These are phyloP conservation scores for Ceratocystis lukuohia DNA, from an alignment of 2,329 filamentous ascomycete genomes.

Conservation along the genomic window DNA sequence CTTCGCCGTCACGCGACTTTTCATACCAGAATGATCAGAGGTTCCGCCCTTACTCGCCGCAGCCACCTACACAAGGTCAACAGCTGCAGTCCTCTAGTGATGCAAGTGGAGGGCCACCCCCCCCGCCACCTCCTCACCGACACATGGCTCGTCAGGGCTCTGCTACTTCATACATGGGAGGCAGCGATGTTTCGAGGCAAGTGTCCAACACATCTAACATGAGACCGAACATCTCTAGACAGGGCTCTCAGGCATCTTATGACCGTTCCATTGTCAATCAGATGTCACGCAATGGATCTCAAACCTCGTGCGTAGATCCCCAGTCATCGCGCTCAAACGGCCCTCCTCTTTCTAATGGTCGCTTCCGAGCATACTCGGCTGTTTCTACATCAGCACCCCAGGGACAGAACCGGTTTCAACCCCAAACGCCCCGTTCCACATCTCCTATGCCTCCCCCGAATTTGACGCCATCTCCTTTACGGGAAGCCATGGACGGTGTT, in stretches of 20 bases:
- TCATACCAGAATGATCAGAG: conserved; percentile 25
- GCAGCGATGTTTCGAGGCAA: conserved; percentile 21
- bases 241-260: conserved; percentile 32
- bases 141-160: conserved; percentile 38
- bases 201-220: conserved; percentile 21
- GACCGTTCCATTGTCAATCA: conserved; percentile 22
- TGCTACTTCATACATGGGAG: conserved; percentile 27
- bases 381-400: conserved; percentile 7
- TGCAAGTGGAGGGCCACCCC: conserved; percentile 50
- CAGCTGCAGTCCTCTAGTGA: conserved; percentile 22
- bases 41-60: conserved; percentile 20
- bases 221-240: conserved; percentile 25
- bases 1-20: conserved; percentile 28
- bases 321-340: conserved; percentile 8
- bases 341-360: conserved; percentile 13
- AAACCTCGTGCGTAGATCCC: conserved; percentile 25
- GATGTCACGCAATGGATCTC: conserved; percentile 27
- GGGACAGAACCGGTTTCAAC: conserved; percentile 14
- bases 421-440: conserved; percentile 42
- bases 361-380: conserved; percentile 17
- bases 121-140: conserved; percentile 73
- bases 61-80: conserved; percentile 17
- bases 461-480: conserved; percentile 77
- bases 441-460: conserved; percentile 58
- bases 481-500: conserved; percentile 95